Evolutionary conservation across 2,329 filamentous ascomycete genomes (phyloP), one percentile per base, ranked within the genome.

Genomic region (Ophiocordyceps camponoti-saundersi): DNA sequence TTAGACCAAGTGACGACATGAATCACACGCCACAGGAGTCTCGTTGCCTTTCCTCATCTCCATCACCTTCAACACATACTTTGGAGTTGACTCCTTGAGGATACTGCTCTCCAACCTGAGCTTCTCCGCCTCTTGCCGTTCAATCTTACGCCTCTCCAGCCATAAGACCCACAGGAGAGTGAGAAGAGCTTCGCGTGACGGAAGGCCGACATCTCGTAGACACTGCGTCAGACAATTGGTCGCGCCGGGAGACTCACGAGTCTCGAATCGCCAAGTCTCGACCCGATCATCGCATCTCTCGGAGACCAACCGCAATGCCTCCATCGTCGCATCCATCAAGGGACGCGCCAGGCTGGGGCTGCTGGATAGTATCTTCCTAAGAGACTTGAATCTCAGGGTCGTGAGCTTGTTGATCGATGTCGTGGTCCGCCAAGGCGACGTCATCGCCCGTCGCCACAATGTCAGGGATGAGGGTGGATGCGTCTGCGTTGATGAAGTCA

Each of bases 291-390:
- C 65, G 57, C 61, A 57, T 67, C 69, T 65, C 64, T 79, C 67
- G 78, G 75, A 77, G 63, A 73, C 75, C 71, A 75, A 80, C 79
- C 78, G 79, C 79, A 82, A 76, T 69, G 73, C 75, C 72, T 63
- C 74, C 75, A 80, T 72, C 76, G 79, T 82, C 79, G 79, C 79
- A 81, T 82, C 77, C 77, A 65, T 67, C 58, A 81, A 69, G 59
- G 79, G 79, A 82, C 79, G 79, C 79, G 79, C 79, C 79, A 82
- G 71, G 64, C 67, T 72, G 73, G 77, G 78, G 78, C 77, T 82
- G 79, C 79, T 74, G 76, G 79, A 74, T 73, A 81, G 73, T 64
- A 81, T 77, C 69, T 71, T 77, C 67, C 68, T 69, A 65, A 78
- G 74, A 65, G 70, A 70, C 58, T 69, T 73, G 68, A 75, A 66